Percentiles rank a stretch among this genome's conserved stretches.
These are phyloP conservation scores for Penicillium sp. DNA, from an alignment of 2,329 filamentous ascomycete species.

Conservation along the genomic window DNA sequence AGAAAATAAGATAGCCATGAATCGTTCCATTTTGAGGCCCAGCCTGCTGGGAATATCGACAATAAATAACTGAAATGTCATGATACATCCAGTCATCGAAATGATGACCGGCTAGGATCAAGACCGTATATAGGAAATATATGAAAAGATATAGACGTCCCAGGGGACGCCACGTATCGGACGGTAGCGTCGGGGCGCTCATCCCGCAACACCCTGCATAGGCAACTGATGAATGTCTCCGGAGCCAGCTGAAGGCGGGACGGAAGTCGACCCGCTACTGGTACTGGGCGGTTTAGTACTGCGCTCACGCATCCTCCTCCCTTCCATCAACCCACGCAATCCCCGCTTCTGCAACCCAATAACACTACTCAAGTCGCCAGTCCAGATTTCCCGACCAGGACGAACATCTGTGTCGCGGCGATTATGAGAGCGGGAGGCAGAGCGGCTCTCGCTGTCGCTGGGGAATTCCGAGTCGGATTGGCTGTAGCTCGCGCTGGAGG, in stretches of 20 bases:
- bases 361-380: conserved; percentile 73
- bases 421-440: conserved; percentile 43
- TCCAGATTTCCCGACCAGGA: conserved; percentile 71
- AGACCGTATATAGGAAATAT: background rate
- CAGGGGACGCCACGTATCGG: background rate
- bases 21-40: conserved; percentile 9
- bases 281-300: conserved; percentile 44
- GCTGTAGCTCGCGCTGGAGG: conserved; percentile 43
- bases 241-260: conserved; percentile 19
- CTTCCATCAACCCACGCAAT: conserved; percentile 91
- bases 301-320: conserved; percentile 79
- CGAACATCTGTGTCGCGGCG: conserved; percentile 44
- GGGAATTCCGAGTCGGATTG: conserved; percentile 42
- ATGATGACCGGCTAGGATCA: background rate
- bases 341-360: conserved; percentile 96
- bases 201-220: conserved; percentile 23
- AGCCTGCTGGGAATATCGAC: conserved; percentile 21
- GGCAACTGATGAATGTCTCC: conserved; percentile 18
- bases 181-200: background rate
- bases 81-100: conserved; percentile 4
- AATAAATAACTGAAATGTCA: conserved; percentile 13
- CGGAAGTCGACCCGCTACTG: conserved; percentile 22
- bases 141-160: background rate
- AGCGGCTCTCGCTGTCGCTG: conserved; percentile 29
- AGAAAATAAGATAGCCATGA: conserved; percentile 9